These are phyloP conservation scores for Prillingera fragicola DNA, from an alignment of 1,284 basidiomycete species.

Conservation along the genomic window DNA sequence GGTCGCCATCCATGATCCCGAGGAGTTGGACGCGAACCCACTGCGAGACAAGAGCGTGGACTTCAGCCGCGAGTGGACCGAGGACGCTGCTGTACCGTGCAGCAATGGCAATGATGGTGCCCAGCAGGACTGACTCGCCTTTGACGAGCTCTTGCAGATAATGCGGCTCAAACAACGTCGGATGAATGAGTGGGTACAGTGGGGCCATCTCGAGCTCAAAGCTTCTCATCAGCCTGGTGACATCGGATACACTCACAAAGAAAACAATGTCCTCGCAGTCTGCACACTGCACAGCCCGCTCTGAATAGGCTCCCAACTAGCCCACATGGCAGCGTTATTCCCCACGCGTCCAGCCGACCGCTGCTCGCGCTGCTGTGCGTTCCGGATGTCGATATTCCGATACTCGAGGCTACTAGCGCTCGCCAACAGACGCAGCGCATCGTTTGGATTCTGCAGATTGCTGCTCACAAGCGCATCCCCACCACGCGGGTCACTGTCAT, in stretches of 20 bases:
- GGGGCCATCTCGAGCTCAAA: slow-evolving; percentile 15
- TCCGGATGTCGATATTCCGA: background rate
- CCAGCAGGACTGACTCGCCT: slow-evolving; percentile 9
- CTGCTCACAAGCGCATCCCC: slow-evolving; percentile 7
- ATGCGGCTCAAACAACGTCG: slow-evolving; percentile 4
- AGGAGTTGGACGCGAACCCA: slow-evolving; percentile 10
- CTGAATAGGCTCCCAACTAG: slow-evolving; percentile 7
- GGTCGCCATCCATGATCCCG: slow-evolving; percentile 10
- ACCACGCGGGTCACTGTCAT: background rate
- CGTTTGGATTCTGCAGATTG: slow-evolving; percentile 12
- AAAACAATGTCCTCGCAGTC: slow-evolving; percentile 7
- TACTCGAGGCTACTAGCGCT: slow-evolving; percentile 10
- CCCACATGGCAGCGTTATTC: slow-evolving; percentile 7
- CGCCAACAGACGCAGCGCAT: slow-evolving; percentile 12
- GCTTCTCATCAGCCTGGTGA: slow-evolving; percentile 3
- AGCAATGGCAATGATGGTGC: slow-evolving; percentile 10
- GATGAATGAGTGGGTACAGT: slow-evolving; percentile 11
- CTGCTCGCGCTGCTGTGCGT: background rate
- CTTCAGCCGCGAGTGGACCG: background rate
- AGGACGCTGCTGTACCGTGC: slow-evolving; percentile 9
- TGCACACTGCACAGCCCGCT: slow-evolving; percentile 7
- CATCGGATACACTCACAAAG: slow-evolving; percentile 3
- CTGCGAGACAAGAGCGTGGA: slow-evolving; percentile 6
- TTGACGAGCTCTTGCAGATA: slow-evolving; percentile 10
- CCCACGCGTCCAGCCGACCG: background rate